phyloP scores from a whole-genome alignment of 2,329 filamentous ascomycete genomes.

The Colletotrichum cordylinicola region DNA sequence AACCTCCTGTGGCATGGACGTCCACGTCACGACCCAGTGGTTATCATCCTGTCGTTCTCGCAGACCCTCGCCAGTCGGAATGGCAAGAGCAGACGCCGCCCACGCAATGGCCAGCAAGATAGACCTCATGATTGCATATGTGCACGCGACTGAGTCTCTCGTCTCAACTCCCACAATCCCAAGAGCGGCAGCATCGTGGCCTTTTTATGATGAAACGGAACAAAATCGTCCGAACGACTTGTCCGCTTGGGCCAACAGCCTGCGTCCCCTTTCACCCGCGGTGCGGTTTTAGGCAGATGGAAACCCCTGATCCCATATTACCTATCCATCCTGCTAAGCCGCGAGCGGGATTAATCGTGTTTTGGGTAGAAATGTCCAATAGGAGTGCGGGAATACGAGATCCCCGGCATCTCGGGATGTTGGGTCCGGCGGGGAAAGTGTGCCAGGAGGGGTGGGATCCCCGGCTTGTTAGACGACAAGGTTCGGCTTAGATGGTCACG shows the following conservation, averaged over 20 bases:
- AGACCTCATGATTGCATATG: not conserved
- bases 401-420: not conserved
- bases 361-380: not conserved
- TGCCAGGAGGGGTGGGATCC: not conserved
- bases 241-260: not conserved
- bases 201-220: not conserved
- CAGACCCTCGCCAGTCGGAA: not conserved
- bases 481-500: not conserved
- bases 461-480: not conserved
- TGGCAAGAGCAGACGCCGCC: not conserved
- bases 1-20: constrained; percentile 69
- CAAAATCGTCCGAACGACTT: not conserved
- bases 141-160: not conserved
- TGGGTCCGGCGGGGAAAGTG: not conserved
- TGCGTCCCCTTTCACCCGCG: not conserved
- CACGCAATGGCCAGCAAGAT: not conserved
- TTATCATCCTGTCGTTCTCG: constrained; percentile 31
- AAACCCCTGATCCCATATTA: not conserved
- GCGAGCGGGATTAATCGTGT: not conserved
- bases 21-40: constrained; percentile 71
- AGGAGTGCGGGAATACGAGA: not conserved
- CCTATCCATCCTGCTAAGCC: not conserved
- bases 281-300: not conserved
- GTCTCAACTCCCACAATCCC: not conserved
- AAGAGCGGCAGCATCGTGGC: not conserved